Evolutionary conservation across 2,329 filamentous ascomycete species (phyloP), one percentile per base, ranked within the genome.

Genomic region (Xylaria sp.): DNA sequence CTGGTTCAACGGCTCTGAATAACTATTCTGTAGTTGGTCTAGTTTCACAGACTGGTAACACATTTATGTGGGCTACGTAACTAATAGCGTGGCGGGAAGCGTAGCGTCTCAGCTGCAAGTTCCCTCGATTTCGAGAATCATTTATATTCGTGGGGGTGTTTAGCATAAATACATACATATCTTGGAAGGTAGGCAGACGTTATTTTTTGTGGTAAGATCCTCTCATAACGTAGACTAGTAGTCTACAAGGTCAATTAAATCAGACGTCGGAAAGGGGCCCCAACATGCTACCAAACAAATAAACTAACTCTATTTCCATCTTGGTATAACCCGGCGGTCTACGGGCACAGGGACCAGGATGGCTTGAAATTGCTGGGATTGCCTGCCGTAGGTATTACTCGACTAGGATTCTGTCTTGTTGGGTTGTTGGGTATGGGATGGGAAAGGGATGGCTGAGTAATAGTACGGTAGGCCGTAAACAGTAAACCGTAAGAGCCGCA

Each of bases 331-430:
- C 4, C 4, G 24, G 24, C 24, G 24, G 24, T 4, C 24, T 27
- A 4, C 24, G 24, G 24, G 24, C 24, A 27, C 24, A 27, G 24
- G 32, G 2, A 30, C 45, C 27, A 21, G 12, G 57, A 11, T 27
- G 45, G 30, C 24, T 48, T 1, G 50, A 60, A 36, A 30, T 60
- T 50, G 45, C 36, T 50, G 30, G 57, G 57, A 32, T 60, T 50
- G 24, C n/a, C 30, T 60, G n/a, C n/a, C n/a, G n/a, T n/a, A 50
- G 24, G 24, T 27, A 4, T 27, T 50, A 59, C n/a, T 60, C 14
- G 7, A 17, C 17, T 4, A 21, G 36, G 27, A 36, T 50, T 50
- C 50, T 5, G 39, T 27, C 5, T 11, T 21, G 24, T 27, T 27
- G 24, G 24, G 21, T 53, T 53, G 47, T 51, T 60, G 57, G 30